Percentiles rank a stretch among this genome's conserved stretches.
Evolutionary conservation across 768 basidiomycete genomes (phyloP).

Genomic region (Podaxis sp.): DNA sequence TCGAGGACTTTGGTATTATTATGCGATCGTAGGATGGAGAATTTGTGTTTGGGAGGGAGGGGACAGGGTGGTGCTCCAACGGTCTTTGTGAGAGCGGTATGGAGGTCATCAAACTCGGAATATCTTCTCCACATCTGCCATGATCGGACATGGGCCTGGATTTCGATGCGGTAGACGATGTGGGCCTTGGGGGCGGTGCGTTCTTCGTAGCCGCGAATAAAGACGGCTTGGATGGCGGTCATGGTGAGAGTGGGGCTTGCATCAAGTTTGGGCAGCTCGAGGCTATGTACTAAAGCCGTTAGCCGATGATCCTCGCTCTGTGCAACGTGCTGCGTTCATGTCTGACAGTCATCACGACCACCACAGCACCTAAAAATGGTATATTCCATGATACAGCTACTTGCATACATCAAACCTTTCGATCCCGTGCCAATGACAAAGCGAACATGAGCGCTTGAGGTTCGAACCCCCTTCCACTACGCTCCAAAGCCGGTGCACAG

Average conservation of each 20-base stretch:
- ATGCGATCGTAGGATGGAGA: slow-evolving; percentile 63
- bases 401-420: slow-evolving; percentile 10
- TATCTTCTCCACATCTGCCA: slow-evolving; percentile 96
- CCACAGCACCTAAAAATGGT: background rate
- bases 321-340: background rate
- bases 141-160: slow-evolving; percentile 85
- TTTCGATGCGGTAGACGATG: slow-evolving; percentile 77
- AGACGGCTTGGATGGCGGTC: slow-evolving; percentile 78
- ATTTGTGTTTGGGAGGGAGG: slow-evolving; percentile 85
- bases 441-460: slow-evolving; percentile 32
- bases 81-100: slow-evolving; percentile 77
- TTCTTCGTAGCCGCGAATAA: slow-evolving; percentile 68
- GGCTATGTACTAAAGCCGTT: slow-evolving; percentile 2
- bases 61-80: slow-evolving; percentile 73
- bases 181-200: slow-evolving; percentile 73
- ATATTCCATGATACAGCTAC: background rate
- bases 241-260: slow-evolving; percentile 32
- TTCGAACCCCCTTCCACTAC: slow-evolving; percentile 28
- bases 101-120: slow-evolving; percentile 89
- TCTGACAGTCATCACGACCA: background rate
- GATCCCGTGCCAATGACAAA: slow-evolving; percentile 51
- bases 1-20: slow-evolving; percentile 66
- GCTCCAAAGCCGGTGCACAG: slow-evolving; percentile 39
- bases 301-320: background rate
- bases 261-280: slow-evolving; percentile 1